These are phyloP conservation scores for Rostrohypoxylon terebratum DNA, from an alignment of 495 filamentous ascomycete genomes.

Conservation along the genomic window DNA sequence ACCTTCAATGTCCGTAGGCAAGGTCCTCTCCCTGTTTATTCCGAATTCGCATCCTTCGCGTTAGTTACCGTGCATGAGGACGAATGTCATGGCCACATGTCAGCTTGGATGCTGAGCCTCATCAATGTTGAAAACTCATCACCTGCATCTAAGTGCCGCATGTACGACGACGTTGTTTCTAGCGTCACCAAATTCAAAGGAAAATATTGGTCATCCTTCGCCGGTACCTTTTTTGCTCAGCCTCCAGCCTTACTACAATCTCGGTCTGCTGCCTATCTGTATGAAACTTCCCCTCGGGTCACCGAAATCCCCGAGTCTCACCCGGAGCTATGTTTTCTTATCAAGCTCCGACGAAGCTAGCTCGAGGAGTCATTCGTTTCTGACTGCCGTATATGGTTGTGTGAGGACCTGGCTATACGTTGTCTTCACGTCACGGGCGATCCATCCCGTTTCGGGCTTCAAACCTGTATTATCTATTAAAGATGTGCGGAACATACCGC, in stretches of 20 bases:
- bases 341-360: conserved; percentile 22
- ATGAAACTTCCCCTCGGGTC: conserved; percentile 27
- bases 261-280: conserved; percentile 10
- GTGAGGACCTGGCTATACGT: conserved; percentile 12
- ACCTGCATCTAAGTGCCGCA: background rate
- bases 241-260: conserved; percentile 42
- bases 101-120: conserved; percentile 14
- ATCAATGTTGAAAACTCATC: conserved; percentile 1
- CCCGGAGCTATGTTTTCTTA: conserved; percentile 24
- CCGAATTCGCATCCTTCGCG: conserved; percentile 13
- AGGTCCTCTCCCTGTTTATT: conserved; percentile 22
- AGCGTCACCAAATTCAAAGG: conserved; percentile 14
- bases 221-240: conserved; percentile 31
- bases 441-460: conserved; percentile 12
- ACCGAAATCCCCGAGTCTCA: conserved; percentile 29
- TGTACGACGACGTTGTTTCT: conserved; percentile 1
- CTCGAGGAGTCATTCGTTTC: conserved; percentile 9
- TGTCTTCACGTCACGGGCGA: conserved; percentile 16
- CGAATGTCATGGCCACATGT: background rate
- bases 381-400: conserved; percentile 15
- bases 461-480: conserved; percentile 13
- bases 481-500: conserved; percentile 29
- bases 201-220: conserved; percentile 14
- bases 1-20: conserved; percentile 20
- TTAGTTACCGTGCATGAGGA: conserved; percentile 9